Base-by-base conservation (phyloP, 2,329 filamentous ascomycete species). In the Scedosporium apiospermum region DNA sequence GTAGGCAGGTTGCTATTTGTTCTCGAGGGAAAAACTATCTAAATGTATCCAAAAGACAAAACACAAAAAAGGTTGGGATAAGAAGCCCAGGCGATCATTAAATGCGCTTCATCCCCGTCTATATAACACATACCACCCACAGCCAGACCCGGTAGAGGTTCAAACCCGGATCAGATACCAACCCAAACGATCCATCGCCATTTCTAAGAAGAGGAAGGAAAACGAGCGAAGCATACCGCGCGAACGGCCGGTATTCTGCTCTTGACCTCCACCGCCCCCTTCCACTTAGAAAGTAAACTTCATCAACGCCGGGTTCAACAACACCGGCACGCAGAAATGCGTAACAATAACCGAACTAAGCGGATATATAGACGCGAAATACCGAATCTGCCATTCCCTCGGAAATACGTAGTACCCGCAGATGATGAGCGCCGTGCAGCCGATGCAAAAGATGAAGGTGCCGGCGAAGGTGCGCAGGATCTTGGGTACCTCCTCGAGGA, bases 281-380 rank as follows among this genome's bases (percentile, higher is more conserved):
- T 3, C n/a, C 3, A 10, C 27, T 65, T 63, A 65, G 26, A 66
- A 66, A 21, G 65, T 66, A 53, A 66, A 66, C 62, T 66, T 66
- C 84, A 88, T 87, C 74, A 88, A 69, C 60, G 82, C 83, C 21
- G 85, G 85, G 67, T 88, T 88, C 65, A 88, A 72, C 63, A 78
- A 77, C 58, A 88, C 79, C 9, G 85, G 85, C 64, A 87, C 71
- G 49, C 83, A 71, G 69, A 86, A 83, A 69, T 87, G 83, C 44
- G 76, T 77, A 55, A 78, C 71, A 10, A 86, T 74, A 44, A 84
- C 74, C 46, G 76, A 78, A 23, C 72, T 73, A 26, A 88, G 71
- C 23, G 86, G 85, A 67, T 78, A 85, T 69, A 88, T 84, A 62
- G 84, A 82, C 14, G 82, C 79, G 67, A 88, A 82, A 62, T 77